Base-by-base conservation (phyloP, 148 eudicot genomes). In the Vaccinium macrocarpon region DNA sequence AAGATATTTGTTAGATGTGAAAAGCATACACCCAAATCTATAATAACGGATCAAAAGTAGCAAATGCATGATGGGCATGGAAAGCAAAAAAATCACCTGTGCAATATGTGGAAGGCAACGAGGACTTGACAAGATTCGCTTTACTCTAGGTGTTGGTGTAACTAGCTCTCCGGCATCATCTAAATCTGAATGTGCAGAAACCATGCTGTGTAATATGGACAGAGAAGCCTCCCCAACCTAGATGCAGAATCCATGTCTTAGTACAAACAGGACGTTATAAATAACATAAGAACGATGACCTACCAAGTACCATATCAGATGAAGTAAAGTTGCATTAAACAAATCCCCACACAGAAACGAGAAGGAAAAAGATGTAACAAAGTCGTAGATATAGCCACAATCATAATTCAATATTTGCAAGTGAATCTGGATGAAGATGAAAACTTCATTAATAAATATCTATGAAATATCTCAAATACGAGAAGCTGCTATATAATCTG, bases 101-200 rank as follows among this genome's bases (percentile, higher is more conserved):
- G 99, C 96, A 83, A 97, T 93, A 88, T 95, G 98, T 19, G 99
- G 99, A 81, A 97, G 94, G 86, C 98, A 97, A 62, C 99, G 99
- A 84, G 93, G 90, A 84, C 99, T 97, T 82, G 99, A 97, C 88
- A 95, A 90, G 79, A 97, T 97, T 82, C 97, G 87, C 83, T 97
- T 97, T 25, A 95, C 99, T 85, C 98, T 92, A 87, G 99, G 99
- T 7, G 99, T 97, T 61, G 98, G 99, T 49, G 98, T 97, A 86
- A 97, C 98, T 84, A 97, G 91, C 90, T 97, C 99, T 82, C 99
- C 99, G 62, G 99, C 99, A 94, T 97, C 99, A 87, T 97, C 99
- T 61, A 97, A 90, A 90, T 97, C 99, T 72, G 99, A 97, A 80
- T 95, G 94, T 35, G 99, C 96, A 61, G 97, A 91, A 81, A 95